A percentile compares a stretch with the other conserved stretches of the same genome.
Conservation (phyloP, 768 basidiomycete genomes). For the Leccinum incarnatum region DNA sequence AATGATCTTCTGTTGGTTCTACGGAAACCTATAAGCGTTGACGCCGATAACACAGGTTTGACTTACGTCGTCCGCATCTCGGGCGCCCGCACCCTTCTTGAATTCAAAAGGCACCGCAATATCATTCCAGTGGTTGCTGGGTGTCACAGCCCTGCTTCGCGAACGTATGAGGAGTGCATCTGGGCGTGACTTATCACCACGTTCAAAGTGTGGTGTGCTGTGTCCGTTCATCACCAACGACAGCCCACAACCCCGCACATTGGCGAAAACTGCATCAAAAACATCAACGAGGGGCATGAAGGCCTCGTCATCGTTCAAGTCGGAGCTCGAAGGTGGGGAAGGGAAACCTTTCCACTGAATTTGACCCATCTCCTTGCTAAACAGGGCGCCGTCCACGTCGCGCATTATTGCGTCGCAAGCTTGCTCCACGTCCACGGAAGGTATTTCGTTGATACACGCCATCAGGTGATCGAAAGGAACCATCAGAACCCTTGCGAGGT, state of each 20-base stretch:
- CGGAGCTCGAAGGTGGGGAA: background rate
- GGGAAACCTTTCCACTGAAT: background rate
- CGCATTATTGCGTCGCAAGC: background rate
- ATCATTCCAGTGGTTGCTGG: slow-evolving; percentile 5
- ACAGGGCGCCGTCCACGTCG: background rate
- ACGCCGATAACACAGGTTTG: background rate
- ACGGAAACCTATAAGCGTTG: background rate
- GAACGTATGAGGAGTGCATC: background rate
- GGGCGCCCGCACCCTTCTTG: background rate
- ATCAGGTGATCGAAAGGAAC: background rate
- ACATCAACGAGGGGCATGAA: background rate
- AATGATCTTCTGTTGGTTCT: slow-evolving; percentile 22
- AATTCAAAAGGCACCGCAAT: slow-evolving; percentile 10
- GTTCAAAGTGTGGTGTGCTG: background rate
- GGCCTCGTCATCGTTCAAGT: background rate
- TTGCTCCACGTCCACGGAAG: background rate
- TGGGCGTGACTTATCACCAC: background rate
- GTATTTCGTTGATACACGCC: background rate
- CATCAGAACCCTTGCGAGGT: background rate
- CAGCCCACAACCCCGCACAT: background rate
- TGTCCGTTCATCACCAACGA: too few relatives aligned
- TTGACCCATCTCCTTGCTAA: background rate
- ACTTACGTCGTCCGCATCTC: background rate
- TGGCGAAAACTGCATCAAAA: background rate
- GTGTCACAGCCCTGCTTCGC: background rate